These are phyloP conservation scores for Aspergillus quadricinctus DNA, from an alignment of 2,329 filamentous ascomycete species.

Conservation along the genomic window DNA sequence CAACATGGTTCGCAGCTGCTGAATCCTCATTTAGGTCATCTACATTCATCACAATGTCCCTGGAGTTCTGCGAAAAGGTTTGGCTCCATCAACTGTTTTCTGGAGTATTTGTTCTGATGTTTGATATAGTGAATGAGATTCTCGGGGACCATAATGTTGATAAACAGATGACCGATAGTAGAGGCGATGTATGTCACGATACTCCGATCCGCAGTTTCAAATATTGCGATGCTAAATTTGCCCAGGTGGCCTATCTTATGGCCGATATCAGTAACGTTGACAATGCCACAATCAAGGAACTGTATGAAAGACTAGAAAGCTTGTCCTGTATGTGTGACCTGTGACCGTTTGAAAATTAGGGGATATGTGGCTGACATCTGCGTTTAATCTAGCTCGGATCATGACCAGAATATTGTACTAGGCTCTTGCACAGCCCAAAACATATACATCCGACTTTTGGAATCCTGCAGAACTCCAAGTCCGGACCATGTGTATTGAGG, in stretches of 20 bases:
- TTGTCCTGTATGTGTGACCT: slow-evolving; percentile 65
- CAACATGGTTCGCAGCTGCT: neutral
- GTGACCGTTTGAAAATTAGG: neutral
- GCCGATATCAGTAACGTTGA: slow-evolving; percentile 90
- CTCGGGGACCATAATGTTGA: slow-evolving; percentile 95
- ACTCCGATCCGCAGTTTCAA: neutral
- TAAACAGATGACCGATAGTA: slow-evolving; percentile 96
- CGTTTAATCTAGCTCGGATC: slow-evolving; percentile 36
- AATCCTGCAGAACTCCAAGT: slow-evolving; percentile 15
- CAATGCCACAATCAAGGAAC: slow-evolving; percentile 73
- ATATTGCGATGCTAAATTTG: slow-evolving; percentile 10
- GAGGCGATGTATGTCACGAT: slow-evolving; percentile 65
- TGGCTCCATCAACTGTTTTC: slow-evolving; percentile 7
- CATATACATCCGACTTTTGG: slow-evolving; percentile 5
- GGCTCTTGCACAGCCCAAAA: slow-evolving; percentile 2
- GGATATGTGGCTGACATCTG: slow-evolving; percentile 8
- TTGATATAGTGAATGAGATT: slow-evolving; percentile 75
- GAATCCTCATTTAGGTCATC: slow-evolving; percentile 57
- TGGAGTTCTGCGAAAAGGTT: slow-evolving; percentile 82
- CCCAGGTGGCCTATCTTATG: slow-evolving; percentile 85
- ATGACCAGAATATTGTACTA: slow-evolving; percentile 45
- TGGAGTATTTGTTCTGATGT: slow-evolving; percentile 12
- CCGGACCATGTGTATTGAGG: neutral
- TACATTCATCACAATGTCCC: slow-evolving; percentile 97
- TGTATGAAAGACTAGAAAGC: slow-evolving; percentile 76